These are phyloP conservation scores for Entomortierella chlamydospora DNA, from an alignment of 192 early-diverging fungal genomes.

Conservation along the genomic window DNA sequence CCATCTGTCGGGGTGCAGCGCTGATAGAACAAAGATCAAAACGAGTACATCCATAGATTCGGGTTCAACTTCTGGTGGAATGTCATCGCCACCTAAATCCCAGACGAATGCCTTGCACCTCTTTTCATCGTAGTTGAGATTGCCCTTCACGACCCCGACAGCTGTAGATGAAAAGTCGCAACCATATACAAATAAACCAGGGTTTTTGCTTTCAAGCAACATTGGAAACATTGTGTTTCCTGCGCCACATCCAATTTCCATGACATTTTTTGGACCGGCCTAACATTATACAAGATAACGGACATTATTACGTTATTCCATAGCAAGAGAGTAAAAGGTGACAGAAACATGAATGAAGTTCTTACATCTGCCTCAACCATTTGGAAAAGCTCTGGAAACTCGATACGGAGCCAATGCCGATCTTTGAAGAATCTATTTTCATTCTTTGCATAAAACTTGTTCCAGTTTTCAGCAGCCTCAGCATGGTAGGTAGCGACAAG, in stretches of 20 bases:
- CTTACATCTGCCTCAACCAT: constrained; percentile 60
- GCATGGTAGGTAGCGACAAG: constrained; percentile 57
- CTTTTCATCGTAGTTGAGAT: constrained; percentile 73
- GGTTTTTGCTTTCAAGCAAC: constrained; percentile 77
- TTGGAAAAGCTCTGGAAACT: constrained; percentile 90
- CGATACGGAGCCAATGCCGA: constrained; percentile 93
- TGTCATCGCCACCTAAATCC: constrained; percentile 84
- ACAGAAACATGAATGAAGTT: too few species aligned
- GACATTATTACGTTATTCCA: too few species aligned
- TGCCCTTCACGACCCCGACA: constrained; percentile 88
- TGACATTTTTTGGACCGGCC: constrained; percentile 70
- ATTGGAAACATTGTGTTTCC: constrained; percentile 97
- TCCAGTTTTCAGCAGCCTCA: constrained; percentile 73
- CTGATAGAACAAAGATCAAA: constrained; percentile 97
- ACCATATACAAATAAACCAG: constrained; percentile 87
- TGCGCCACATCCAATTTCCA: constrained; percentile 98
- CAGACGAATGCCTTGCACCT: constrained; percentile 93
- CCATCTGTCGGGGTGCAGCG: constrained; percentile 90
- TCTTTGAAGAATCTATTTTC: constrained; percentile 96
- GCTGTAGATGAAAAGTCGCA: constrained; percentile 94
- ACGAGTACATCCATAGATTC: constrained; percentile 90
- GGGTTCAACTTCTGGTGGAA: constrained; percentile 78
- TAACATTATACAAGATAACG: too few species aligned
- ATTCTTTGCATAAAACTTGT: constrained; percentile 86
- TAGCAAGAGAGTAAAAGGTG: not conserved